Evolutionary conservation across 257 asterid species (phyloP).

Genomic region (Scutellaria galericulata): DNA sequence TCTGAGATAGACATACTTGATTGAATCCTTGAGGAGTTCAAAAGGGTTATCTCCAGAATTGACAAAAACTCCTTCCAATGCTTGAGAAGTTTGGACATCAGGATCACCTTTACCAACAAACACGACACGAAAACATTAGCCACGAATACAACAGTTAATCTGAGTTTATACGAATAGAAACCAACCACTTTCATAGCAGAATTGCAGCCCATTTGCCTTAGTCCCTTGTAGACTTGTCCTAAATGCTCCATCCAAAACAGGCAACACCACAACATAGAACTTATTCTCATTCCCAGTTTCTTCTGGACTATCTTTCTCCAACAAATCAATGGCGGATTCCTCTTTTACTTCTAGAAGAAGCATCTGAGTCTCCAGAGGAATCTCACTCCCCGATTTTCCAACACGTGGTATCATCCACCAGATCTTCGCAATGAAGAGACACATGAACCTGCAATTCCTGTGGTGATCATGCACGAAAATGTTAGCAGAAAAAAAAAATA

Average conservation of each 20-base stretch:
- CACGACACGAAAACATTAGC: neutral
- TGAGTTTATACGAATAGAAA: constrained; percentile 1
- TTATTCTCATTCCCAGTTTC: constrained; percentile 31
- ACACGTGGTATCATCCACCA: constrained; percentile 85
- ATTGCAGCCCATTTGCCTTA: constrained; percentile 53
- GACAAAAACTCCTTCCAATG: constrained; percentile 49
- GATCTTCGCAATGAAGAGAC: constrained; percentile 60
- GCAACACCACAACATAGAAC: constrained; percentile 61
- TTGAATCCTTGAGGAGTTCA: constrained; percentile 61
- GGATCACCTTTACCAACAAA: constrained; percentile 47
- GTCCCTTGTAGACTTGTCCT: constrained; percentile 67
- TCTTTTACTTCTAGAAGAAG: constrained; percentile 60
- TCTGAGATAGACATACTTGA: constrained; percentile 43
- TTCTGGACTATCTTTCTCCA: constrained; percentile 21
- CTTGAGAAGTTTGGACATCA: constrained; percentile 44
- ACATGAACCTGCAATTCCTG: constrained; percentile 59
- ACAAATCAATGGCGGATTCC: constrained; percentile 40
- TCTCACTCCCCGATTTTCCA: constrained; percentile 55
- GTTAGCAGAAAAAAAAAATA: neutral
- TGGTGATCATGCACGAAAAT: neutral
- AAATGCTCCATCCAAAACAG: constrained; percentile 66
- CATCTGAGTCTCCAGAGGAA: constrained; percentile 75
- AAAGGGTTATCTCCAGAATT: constrained; percentile 62
- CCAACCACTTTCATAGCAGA: constrained; percentile 71
- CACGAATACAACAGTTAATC: neutral